These are phyloP conservation scores for Plasmodium gallinaceum DNA, from an alignment of 169 alveolate genomes.

Conservation along the genomic window DNA sequence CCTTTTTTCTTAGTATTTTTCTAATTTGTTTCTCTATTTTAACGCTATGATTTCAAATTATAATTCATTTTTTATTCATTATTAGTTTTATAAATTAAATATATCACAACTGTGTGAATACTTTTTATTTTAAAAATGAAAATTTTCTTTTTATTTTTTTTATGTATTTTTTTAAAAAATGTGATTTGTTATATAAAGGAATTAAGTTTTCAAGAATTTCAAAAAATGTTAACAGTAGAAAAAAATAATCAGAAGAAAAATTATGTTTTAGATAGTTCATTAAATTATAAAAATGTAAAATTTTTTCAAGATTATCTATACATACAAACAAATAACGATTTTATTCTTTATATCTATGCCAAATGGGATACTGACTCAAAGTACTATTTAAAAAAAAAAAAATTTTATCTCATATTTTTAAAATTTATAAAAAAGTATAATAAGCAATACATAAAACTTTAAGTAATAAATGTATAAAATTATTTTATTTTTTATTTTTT, in stretches of 20 bases:
- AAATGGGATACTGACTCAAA: constrained; percentile 76
- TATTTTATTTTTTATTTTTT: not conserved
- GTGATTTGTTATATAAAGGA: constrained; percentile 52
- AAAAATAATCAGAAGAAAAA: constrained; percentile 58
- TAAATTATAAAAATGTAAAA: constrained; percentile 24
- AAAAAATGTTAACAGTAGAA: constrained; percentile 50
- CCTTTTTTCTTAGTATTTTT: too few relatives aligned
- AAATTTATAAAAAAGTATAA: too few relatives aligned
- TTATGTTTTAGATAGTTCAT: constrained; percentile 23
- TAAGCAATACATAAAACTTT: too few relatives aligned
- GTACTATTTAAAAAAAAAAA: constrained; percentile 29
- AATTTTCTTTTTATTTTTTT: constrained; percentile 21
- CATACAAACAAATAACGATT: constrained; percentile 55
- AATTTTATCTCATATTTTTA: too few relatives aligned
- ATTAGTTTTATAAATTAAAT: too few relatives aligned
- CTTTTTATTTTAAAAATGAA: constrained; percentile 37
- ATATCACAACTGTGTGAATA: too few relatives aligned
- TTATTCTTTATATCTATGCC: constrained; percentile 74
- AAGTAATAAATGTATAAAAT: not conserved
- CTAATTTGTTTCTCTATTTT: too few relatives aligned
- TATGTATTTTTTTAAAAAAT: constrained; percentile 33
- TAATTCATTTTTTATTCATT: too few relatives aligned
- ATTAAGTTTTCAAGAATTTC: constrained; percentile 55
- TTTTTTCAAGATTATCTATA: constrained; percentile 30
- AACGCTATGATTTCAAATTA: too few relatives aligned